A percentile compares a stretch with the other conserved stretches of the same genome.
These are phyloP conservation scores for Clohesyomyces aquaticus DNA, from an alignment of 495 filamentous ascomycete genomes.

Conservation along the genomic window DNA sequence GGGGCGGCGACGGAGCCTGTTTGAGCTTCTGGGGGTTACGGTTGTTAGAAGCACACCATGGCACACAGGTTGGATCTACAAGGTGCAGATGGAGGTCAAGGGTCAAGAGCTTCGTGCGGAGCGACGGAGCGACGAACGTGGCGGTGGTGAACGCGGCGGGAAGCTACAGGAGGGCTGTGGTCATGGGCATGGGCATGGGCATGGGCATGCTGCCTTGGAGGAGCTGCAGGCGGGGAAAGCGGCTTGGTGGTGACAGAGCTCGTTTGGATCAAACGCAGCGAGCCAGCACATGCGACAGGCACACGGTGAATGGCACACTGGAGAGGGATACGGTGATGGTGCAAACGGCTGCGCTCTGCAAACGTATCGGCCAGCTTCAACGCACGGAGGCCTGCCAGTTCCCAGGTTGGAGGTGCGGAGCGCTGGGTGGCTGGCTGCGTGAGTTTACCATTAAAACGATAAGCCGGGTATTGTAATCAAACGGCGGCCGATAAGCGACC, in stretches of 20 bases:
- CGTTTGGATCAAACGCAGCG: background rate
- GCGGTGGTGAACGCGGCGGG: constrained; percentile 3
- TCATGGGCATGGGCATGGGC: constrained; percentile 21
- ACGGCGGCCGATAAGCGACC: background rate
- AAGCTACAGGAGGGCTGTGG: constrained; percentile 13
- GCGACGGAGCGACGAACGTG: background rate
- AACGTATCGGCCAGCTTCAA: too few relatives aligned
- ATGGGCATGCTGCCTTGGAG: constrained; percentile 29
- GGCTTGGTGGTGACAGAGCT: background rate
- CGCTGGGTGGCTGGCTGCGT: background rate
- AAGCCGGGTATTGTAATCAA: background rate
- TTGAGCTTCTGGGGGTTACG: too few relatives aligned
- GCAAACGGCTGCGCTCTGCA: too few relatives aligned
- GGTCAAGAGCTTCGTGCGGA: too few relatives aligned
- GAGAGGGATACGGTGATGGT: background rate
- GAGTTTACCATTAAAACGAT: constrained; percentile 11
- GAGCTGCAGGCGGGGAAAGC: background rate
- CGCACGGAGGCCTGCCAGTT: too few relatives aligned
- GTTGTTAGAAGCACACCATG: background rate
- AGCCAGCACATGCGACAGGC: background rate
- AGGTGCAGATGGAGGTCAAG: background rate
- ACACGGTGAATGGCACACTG: background rate
- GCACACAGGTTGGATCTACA: background rate
- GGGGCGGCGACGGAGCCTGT: background rate
- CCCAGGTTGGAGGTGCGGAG: too few relatives aligned